Conservation (phyloP, 73 alveolate species). For the Paramecium tetraurelia region DNA sequence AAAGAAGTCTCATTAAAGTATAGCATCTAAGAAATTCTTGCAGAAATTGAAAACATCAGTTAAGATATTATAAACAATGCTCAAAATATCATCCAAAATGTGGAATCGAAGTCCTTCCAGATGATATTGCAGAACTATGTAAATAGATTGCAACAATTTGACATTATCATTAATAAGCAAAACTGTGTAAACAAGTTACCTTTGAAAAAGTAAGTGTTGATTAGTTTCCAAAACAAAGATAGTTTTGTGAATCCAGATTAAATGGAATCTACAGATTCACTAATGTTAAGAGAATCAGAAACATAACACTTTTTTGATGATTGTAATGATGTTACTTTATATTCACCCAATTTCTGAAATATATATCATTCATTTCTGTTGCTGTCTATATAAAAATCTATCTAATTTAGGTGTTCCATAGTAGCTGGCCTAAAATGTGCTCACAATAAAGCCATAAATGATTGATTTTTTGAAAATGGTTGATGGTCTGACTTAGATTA, state of each 20-base stretch:
- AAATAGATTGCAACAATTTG: neutral
- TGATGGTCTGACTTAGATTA: neutral
- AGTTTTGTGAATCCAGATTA: conserved; percentile 46
- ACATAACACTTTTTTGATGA: neutral
- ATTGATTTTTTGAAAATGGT: neutral
- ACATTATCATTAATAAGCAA: neutral
- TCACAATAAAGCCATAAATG: neutral
- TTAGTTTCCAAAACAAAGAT: conserved; percentile 36
- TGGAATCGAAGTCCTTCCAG: neutral
- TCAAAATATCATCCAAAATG: neutral
- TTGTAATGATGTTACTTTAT: neutral
- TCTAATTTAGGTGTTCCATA: neutral
- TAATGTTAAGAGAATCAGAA: conserved; percentile 8
- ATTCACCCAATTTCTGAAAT: conserved; percentile 3
- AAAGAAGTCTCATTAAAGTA: neutral
- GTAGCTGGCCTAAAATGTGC: neutral
- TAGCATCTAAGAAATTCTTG: neutral
- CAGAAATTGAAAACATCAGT: neutral
- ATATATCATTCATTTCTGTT: neutral
- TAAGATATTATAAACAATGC: neutral
- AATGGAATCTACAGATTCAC: conserved; percentile 16
- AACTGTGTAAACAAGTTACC: neutral
- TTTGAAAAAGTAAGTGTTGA: neutral
- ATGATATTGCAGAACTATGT: conserved; percentile 10
- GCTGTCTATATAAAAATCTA: neutral